These are phyloP conservation scores for Arthrobotrys conoides DNA, from an alignment of 2,329 filamentous ascomycete genomes.

Conservation along the genomic window DNA sequence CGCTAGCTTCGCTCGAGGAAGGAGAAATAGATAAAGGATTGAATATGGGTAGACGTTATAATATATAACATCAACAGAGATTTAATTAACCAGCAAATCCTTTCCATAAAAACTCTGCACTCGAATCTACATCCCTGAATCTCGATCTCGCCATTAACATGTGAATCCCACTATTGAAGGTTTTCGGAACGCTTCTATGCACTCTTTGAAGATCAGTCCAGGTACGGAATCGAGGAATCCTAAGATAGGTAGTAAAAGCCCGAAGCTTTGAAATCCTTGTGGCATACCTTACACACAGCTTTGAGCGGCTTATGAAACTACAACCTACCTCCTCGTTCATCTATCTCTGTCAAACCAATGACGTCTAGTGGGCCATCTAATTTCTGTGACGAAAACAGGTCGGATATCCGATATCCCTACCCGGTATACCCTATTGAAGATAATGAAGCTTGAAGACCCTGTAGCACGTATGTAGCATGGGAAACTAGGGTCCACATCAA, in stretches of 20 bases:
- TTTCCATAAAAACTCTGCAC: conserved; percentile 2
- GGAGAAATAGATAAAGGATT: too few species aligned
- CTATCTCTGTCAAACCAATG: neutral
- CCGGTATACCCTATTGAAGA: neutral
- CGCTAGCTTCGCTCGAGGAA: neutral
- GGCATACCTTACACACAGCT: neutral
- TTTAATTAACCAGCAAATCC: neutral
- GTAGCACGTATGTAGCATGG: too few species aligned
- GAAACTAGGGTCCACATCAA: neutral
- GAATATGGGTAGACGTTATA: too few species aligned
- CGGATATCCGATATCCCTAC: neutral
- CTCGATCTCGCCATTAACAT: conserved; percentile 18
- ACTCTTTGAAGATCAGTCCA: conserved; percentile 30
- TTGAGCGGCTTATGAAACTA: conserved; percentile 17
- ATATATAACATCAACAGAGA: neutral
- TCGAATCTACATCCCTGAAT: neutral
- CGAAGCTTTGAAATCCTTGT: neutral
- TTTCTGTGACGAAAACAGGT: conserved; percentile 4
- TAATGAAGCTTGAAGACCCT: neutral
- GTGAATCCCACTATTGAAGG: conserved; percentile 14
- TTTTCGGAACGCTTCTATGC: conserved; percentile 25
- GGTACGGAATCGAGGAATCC: neutral
- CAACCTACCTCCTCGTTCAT: conserved; percentile 18
- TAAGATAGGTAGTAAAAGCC: neutral
- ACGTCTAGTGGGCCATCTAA: neutral